phyloP scores from a whole-genome alignment of 179 eudicot genomes.

The Beta macrorhiza region DNA sequence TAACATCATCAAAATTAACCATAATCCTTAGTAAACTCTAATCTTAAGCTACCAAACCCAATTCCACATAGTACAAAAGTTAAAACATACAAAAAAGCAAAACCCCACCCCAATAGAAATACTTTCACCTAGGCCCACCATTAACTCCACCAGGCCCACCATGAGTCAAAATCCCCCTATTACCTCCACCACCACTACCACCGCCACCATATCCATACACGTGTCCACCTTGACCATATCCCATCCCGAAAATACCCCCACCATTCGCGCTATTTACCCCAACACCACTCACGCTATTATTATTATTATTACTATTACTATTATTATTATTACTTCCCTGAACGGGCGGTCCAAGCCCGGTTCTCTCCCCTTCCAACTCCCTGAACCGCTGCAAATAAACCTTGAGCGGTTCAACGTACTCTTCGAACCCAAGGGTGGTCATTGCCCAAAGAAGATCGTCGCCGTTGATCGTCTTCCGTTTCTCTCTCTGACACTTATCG shows the following conservation, averaged over 20 bases:
- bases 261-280: constrained; percentile 31
- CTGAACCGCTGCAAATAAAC: constrained; percentile 56
- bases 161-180: constrained; percentile 26
- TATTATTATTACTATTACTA: constrained; percentile 32
- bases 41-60: not conserved
- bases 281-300: constrained; percentile 31
- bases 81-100: not conserved
- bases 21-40: not conserved
- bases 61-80: not conserved
- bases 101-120: not conserved
- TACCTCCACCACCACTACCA: constrained; percentile 29
- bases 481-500: constrained; percentile 66
- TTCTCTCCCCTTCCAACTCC: constrained; percentile 64
- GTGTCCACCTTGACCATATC: constrained; percentile 33
- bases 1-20: constrained; percentile 8
- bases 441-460: constrained; percentile 72
- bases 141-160: constrained; percentile 33
- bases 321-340: constrained; percentile 32
- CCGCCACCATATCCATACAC: constrained; percentile 30
- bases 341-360: constrained; percentile 31
- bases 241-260: constrained; percentile 40
- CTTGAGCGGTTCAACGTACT: constrained; percentile 67
- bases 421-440: constrained; percentile 69
- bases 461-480: constrained; percentile 69
- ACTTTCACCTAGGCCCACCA: constrained; percentile 26